Conservation (phyloP, 176 grass and related monocot species). For the Themeda triandra region DNA sequence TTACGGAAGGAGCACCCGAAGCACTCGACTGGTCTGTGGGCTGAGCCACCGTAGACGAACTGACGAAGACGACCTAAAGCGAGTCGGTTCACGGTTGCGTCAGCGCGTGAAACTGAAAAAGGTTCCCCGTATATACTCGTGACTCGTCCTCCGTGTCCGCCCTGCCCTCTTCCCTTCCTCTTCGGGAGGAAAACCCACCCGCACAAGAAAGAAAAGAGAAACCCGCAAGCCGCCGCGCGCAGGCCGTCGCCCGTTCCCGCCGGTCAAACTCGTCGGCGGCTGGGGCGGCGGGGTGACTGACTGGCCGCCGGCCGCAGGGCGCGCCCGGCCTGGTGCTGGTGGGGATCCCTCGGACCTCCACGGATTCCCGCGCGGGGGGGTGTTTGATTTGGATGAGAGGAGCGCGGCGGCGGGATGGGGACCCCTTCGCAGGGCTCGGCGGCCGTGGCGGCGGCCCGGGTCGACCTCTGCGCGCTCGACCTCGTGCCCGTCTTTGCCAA, state of each 20-base stretch:
- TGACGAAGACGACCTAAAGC: too few species aligned
- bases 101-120: too few species aligned
- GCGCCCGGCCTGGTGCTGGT: not conserved
- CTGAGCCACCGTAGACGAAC: too few species aligned
- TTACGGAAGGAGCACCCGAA: too few species aligned
- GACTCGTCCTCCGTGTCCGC: not conserved
- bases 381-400: slow-evolving; percentile 53
- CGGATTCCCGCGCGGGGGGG: slow-evolving; percentile 25
- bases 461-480: slow-evolving; percentile 75
- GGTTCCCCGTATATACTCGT: too few species aligned
- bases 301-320: not conserved
- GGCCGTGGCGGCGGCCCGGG: slow-evolving; percentile 69
- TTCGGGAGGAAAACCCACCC: not conserved
- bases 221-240: slow-evolving; percentile 16
- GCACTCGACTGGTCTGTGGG: too few species aligned
- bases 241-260: slow-evolving; percentile 31
- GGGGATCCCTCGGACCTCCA: slow-evolving; percentile 31
- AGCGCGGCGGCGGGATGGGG: slow-evolving; percentile 45
- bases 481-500: slow-evolving; percentile 80
- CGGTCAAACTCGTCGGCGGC: slow-evolving; percentile 40
- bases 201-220: slow-evolving; percentile 3
- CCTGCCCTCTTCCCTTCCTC: not conserved
- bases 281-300: not conserved
- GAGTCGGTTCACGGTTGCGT: too few species aligned
- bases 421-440: slow-evolving; percentile 82